Percentiles rank a stretch among this genome's conserved stretches.
phyloP scores from a whole-genome alignment of 2,329 filamentous ascomycete species.

The Geosmithia flava region DNA sequence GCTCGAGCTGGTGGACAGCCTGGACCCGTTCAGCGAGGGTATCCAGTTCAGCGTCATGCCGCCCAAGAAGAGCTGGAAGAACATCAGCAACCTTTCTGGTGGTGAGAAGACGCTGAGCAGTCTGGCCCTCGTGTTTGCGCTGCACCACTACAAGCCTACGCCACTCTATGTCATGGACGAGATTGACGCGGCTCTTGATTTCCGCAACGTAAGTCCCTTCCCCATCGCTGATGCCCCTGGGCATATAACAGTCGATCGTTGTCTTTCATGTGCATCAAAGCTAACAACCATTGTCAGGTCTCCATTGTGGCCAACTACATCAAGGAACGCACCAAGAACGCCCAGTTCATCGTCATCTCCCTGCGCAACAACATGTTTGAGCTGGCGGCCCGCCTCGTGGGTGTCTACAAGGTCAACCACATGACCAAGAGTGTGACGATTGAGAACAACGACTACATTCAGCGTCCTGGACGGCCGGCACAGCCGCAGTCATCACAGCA shows the following conservation, averaged over 20 bases:
- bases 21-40: constrained; percentile 94
- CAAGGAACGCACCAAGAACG: constrained; percentile 98
- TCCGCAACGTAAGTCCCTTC: constrained; percentile 79
- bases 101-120: constrained; percentile 95
- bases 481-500: constrained; percentile 14
- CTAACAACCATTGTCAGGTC: constrained; percentile 39
- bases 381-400: constrained; percentile 84
- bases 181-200: constrained; percentile 95
- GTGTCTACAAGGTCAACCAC: constrained; percentile 99
- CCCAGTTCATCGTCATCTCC: constrained; percentile 97
- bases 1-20: constrained; percentile 86
- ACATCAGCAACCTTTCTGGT: constrained; percentile 89
- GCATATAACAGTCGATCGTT: background rate
- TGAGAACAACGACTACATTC: constrained; percentile 70
- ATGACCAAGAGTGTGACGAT: constrained; percentile 93
- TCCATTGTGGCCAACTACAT: constrained; percentile 98
- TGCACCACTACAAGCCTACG: constrained; percentile 97
- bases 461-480: constrained; percentile 13
- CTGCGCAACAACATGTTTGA: constrained; percentile 99
- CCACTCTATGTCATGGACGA: constrained; percentile 99
- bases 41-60: constrained; percentile 98
- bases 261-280: background rate
- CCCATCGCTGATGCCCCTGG: background rate
- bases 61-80: constrained; percentile 99
- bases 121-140: constrained; percentile 88